Evolutionary conservation across 1,139 yeast genomes (phyloP), one percentile per base, ranked within the genome.

Genomic region (Candida labiduridarum): DNA sequence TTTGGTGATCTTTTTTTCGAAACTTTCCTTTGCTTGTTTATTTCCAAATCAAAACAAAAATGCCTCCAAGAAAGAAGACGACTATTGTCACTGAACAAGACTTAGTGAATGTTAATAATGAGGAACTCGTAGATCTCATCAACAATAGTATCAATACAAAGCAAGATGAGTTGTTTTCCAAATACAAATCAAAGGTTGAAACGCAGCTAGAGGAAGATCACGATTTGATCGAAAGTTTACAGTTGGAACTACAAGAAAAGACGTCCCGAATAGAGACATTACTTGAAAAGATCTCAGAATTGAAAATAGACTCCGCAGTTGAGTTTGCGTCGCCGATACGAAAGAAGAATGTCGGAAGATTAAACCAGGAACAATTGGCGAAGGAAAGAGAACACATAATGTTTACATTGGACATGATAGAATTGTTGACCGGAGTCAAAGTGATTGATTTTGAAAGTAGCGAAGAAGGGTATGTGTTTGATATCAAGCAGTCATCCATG

Each of bases 381-480:
- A 70, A 71, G 51, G 80, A 74, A 51, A 63, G 78, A 34, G 80
- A 77, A 51, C 74, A 78, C 49, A 75, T 76, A 15, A 79, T 80
- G 1, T 67, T 80, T 47, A 78, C 82, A 9, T 63, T 81, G 35
- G 86, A 81, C 58, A 75, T 83, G 78, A 61, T 80, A 48, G 85
- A 83, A 57, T 72, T 81, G 47, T 66, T 83, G 42, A 82, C 85
- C 8, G 87, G 87, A 0, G 62, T 83, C 35, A 70, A 83, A 46
- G 76, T 83, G 7, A 70, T 74, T 35, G 74, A 78, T 52, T 80
- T 77, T 50, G 75, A 72, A 45, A 83, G 78, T 46, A 76, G 73
- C 41, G 74, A 71, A 1, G 71, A 69, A 1, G 66, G 67, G 41
- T 71, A 76, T 50, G 69, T 70, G 42, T 83, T 81, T 60, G 84